phyloP scores from a whole-genome alignment of 2,329 filamentous ascomycete genomes.

The Talaromyces sp. region DNA sequence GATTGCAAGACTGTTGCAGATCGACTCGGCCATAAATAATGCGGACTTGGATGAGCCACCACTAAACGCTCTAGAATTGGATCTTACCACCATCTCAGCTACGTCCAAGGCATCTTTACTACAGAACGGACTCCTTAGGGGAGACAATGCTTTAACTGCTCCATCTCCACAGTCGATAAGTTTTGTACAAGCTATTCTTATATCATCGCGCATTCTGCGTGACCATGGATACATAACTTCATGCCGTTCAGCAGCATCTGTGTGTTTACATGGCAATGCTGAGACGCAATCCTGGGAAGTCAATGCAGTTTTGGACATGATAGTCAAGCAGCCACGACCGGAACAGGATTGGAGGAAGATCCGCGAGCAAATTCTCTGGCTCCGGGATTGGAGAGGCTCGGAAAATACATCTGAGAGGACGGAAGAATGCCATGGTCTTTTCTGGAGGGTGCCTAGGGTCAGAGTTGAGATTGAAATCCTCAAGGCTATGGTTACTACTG shows the following conservation, averaged over 20 bases:
- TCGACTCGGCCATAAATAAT: slow-evolving; percentile 46
- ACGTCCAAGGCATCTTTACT: slow-evolving; percentile 43
- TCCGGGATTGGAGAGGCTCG: slow-evolving; percentile 57
- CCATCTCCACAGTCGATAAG: slow-evolving; percentile 41
- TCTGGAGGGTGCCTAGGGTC: slow-evolving; percentile 51
- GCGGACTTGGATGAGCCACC: slow-evolving; percentile 25
- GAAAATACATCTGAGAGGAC: slow-evolving; percentile 25
- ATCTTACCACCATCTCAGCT: slow-evolving; percentile 34
- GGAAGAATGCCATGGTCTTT: slow-evolving; percentile 43
- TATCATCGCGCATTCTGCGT: slow-evolving; percentile 42
- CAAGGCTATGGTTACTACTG: slow-evolving; percentile 53
- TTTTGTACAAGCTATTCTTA: slow-evolving; percentile 43
- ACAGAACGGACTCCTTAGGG: slow-evolving; percentile 41
- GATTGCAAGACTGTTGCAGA: slow-evolving; percentile 51
- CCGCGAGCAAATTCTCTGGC: slow-evolving; percentile 57
- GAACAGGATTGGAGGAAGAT: slow-evolving; percentile 51
- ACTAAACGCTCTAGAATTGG: slow-evolving; percentile 34
- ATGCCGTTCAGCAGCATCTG: slow-evolving; percentile 43
- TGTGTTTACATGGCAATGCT: slow-evolving; percentile 54
- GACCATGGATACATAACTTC: slow-evolving; percentile 39
- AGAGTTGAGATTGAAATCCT: slow-evolving; percentile 58
- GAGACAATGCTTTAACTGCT: slow-evolving; percentile 43
- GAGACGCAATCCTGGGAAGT: slow-evolving; percentile 56
- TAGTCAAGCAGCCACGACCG: slow-evolving; percentile 45
- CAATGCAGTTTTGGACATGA: slow-evolving; percentile 52